Evolutionary conservation across 768 basidiomycete genomes (phyloP).

Genomic region (Collybia mongolica): DNA sequence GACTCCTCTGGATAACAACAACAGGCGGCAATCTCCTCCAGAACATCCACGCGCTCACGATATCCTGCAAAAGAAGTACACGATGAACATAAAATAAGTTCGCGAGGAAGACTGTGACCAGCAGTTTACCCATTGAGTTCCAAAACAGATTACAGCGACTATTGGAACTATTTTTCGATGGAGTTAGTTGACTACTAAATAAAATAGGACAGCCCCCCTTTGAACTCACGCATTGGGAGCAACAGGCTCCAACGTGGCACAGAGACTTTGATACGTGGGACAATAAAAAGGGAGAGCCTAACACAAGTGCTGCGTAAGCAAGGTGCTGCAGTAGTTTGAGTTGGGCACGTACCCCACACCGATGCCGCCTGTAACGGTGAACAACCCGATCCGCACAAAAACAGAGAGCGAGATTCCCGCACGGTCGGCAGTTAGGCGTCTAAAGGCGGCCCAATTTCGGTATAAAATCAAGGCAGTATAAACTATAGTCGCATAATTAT

Average conservation of each 20-base stretch:
- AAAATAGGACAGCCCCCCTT: neutral
- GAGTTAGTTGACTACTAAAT: neutral
- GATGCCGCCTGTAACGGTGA: slow-evolving; percentile 8
- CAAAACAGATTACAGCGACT: slow-evolving; percentile 16
- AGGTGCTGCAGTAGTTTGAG: neutral
- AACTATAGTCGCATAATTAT: slow-evolving; percentile 5
- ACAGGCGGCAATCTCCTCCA: slow-evolving; percentile 1
- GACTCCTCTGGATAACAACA: neutral
- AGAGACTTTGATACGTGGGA: neutral
- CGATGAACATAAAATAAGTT: neutral
- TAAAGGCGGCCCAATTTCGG: slow-evolving; percentile 9
- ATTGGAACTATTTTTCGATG: slow-evolving; percentile 13
- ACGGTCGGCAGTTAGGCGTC: neutral
- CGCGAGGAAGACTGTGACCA: neutral
- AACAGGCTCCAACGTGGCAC: slow-evolving; percentile 9
- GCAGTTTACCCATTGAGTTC: slow-evolving; percentile 15
- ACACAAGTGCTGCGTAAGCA: neutral
- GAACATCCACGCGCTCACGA: slow-evolving; percentile 8
- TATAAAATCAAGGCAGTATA: slow-evolving; percentile 14
- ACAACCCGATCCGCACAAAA: slow-evolving; percentile 16
- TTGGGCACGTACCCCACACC: neutral
- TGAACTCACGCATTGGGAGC: slow-evolving; percentile 10
- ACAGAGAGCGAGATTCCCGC: slow-evolving; percentile 11
- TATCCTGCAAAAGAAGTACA: slow-evolving; percentile 5
- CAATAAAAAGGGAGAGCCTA: too few relatives aligned